Base-by-base conservation (phyloP, 768 basidiomycete species). In the Hericium rajendrae region DNA sequence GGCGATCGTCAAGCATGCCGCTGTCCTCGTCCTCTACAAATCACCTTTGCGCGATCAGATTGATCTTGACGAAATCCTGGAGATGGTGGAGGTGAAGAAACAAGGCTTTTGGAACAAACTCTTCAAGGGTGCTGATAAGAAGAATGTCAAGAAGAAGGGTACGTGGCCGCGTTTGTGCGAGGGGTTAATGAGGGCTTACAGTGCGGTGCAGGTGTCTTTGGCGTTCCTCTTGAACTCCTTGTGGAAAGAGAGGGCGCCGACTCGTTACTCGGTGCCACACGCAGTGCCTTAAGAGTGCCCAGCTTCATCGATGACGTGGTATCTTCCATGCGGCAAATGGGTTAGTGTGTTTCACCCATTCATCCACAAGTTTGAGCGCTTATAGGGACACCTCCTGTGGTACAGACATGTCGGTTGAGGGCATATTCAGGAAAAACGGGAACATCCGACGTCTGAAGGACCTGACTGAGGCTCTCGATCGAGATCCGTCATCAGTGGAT, bases 241-340 rank as follows among this genome's bases (percentile, higher is more conserved):
- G 95, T 95, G 26, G 94, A 98, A 62, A 80, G 86, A 61, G 93
- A 95, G 69, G 95, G 97, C 6, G 85, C 90, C n/a, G 97, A 99
- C 72, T 97, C 95, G 18, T 72, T 93, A 61, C 83, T 91, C 54
- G 97, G 95, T 18, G 90, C 91, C 22, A 91, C 93, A 6, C 81
- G 89, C 38, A 84, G 82, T 38, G 82, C 91, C 6, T 67, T 99
- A 61, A 79, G 91, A 63, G 86, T 99, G 20, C 97, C 97, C 13
- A 97, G 92, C 70, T 97, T 99, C 69, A 91, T 99, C 57, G 97
- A 99, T 69, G 97, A 99, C 67, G 91, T 97, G 58, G 84, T 99
- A 49, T 95, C 93, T 53, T 94, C 97, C 11, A 98, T 99, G 97
- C 80, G 89, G 67, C 94, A 97, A 70, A 98, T 98, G 97, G 95